Conservation (phyloP, 2,329 filamentous ascomycete species). For the Aspergillus tanneri region DNA sequence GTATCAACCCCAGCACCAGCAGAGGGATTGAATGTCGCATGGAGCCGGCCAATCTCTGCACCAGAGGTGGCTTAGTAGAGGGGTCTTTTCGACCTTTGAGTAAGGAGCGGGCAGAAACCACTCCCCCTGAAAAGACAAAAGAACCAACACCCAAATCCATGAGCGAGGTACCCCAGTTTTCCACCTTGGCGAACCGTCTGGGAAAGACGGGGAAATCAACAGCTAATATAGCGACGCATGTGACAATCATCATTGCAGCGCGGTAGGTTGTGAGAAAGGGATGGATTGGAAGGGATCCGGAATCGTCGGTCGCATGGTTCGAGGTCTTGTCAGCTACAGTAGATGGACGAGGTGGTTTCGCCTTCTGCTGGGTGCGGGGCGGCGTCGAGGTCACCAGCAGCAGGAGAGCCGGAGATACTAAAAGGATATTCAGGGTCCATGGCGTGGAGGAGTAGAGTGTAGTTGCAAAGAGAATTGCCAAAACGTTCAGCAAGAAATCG, state of each 20-base stretch:
- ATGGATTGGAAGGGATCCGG: slow-evolving; percentile 69
- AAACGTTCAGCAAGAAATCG: slow-evolving; percentile 87
- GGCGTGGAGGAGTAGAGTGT: slow-evolving; percentile 80
- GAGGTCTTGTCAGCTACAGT: slow-evolving; percentile 22
- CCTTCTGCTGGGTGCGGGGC: slow-evolving; percentile 32
- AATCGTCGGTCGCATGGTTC: slow-evolving; percentile 20
- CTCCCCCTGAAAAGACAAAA: slow-evolving; percentile 90
- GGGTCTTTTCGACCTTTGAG: slow-evolving; percentile 64
- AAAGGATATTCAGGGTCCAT: slow-evolving; percentile 69
- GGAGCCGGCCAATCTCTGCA: slow-evolving; percentile 62
- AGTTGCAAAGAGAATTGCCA: slow-evolving; percentile 75
- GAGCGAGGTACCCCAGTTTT: slow-evolving; percentile 98
- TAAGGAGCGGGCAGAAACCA: slow-evolving; percentile 81
- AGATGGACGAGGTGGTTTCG: slow-evolving; percentile 33
- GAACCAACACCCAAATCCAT: slow-evolving; percentile 98
- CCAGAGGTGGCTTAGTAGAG: slow-evolving; percentile 48
- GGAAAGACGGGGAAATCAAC: slow-evolving; percentile 95
- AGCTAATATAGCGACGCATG: slow-evolving; percentile 88
- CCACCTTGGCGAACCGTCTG: slow-evolving; percentile 91
- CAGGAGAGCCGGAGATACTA: slow-evolving; percentile 69
- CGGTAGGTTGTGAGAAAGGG: slow-evolving; percentile 92
- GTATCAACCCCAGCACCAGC: slow-evolving; percentile 72
- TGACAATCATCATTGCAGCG: slow-evolving; percentile 85
- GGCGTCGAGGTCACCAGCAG: slow-evolving; percentile 51
- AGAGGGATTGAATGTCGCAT: slow-evolving; percentile 80